Evolutionary conservation across 2,329 filamentous ascomycete genomes (phyloP), one percentile per base, ranked within the genome.

Genomic region (Fusarium anguioides): DNA sequence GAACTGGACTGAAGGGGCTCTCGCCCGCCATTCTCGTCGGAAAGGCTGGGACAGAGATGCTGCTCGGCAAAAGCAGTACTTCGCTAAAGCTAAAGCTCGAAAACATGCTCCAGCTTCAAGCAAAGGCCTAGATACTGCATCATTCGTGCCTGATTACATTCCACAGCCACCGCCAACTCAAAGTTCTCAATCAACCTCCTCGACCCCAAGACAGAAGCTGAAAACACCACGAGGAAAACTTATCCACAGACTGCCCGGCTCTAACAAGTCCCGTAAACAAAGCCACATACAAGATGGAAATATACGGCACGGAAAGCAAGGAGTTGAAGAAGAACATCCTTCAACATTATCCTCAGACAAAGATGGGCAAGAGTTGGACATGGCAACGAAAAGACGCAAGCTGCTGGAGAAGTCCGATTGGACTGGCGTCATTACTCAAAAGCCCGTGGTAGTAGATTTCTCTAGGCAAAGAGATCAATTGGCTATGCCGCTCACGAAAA

Each of bases 1-100:
- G 80, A 82, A 82, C 65, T 81, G 81, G 79, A 81, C 76, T 4
- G 78, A 78, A 61, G 78, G 79, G 11, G 62, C 72, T 31, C 75
- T 80, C 21, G 73, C 78, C 40, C 78, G 80, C 10, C 75, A 81
- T 58, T 74, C 76, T 24, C 74, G 74, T 33, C 72, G 74, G 8
- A 78, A 73, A 47, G 71, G 74, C 15, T 77, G 69, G 71, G 76
- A 76, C 20, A 63, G 72, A 26, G 77, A 80, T 36, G 57, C 66
- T 18, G 70, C 74, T 20, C 77, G 75, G 17, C 80, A 82, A 62
- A 78, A 75, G 41, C 65, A 77, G 50, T 76, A 78, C 51, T 81
- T 81, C 63, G 79, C 79, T 18, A 78, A 75, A 53, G 74, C 72
- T 6, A 77, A 77, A 12, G 65, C 66, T 44, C 64, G 69, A 26